Percentiles rank a stretch among this genome's conserved stretches.
Evolutionary conservation across 2,329 filamentous ascomycete species (phyloP).

Genomic region (Neofusicoccum cordaticola): DNA sequence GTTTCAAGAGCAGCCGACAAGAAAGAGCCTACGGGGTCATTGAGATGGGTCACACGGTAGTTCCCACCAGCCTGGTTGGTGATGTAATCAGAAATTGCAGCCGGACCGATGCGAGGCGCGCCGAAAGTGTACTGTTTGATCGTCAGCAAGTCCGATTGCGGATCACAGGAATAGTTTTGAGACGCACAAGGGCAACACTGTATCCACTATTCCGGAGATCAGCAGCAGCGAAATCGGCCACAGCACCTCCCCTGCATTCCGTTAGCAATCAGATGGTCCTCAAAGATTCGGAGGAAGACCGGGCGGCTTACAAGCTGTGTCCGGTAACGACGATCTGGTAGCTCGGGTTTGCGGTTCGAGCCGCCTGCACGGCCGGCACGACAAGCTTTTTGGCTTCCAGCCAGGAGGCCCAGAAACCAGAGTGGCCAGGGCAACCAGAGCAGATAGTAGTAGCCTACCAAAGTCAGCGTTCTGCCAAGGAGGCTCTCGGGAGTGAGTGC

Average conservation of each 20-base stretch:
- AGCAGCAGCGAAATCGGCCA: constrained; percentile 60
- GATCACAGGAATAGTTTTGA: neutral
- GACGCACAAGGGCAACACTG: constrained; percentile 46
- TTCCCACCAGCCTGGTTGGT: constrained; percentile 52
- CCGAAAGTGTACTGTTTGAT: constrained; percentile 58
- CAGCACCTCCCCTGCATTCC: constrained; percentile 51
- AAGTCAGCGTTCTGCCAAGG: too few relatives aligned
- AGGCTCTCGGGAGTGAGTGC: too few relatives aligned
- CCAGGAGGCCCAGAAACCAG: constrained; percentile 62
- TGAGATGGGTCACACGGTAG: constrained; percentile 65
- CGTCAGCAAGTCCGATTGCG: neutral
- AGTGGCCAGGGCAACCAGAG: constrained; percentile 51
- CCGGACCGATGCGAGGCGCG: constrained; percentile 65
- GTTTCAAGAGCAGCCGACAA: too few relatives aligned
- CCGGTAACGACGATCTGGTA: constrained; percentile 60
- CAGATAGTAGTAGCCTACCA: constrained; percentile 38
- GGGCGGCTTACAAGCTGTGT: constrained; percentile 54
- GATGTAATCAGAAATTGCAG: constrained; percentile 55
- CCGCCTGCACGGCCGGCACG: constrained; percentile 46
- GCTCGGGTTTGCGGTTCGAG: constrained; percentile 46
- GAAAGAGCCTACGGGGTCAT: constrained; percentile 57
- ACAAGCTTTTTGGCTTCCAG: constrained; percentile 48
- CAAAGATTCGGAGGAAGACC: constrained; percentile 34
- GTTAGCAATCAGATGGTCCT: neutral
- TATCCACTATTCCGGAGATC: constrained; percentile 52